Evolutionary conservation across 331 rosid species (phyloP).

Genomic region (Prunus yedoensis): DNA sequence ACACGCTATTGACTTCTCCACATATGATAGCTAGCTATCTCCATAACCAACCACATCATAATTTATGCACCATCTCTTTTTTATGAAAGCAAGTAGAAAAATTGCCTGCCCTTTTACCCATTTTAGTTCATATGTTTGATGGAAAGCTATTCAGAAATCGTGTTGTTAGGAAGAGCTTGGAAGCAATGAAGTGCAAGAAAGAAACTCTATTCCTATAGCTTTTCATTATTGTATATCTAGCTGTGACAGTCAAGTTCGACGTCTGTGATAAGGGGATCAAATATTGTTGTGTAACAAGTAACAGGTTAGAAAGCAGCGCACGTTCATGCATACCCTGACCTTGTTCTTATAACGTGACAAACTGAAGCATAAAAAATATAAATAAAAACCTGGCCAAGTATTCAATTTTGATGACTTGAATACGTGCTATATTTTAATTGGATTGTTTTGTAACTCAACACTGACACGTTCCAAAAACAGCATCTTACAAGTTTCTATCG

Average conservation of each 20-base stretch:
- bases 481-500: background rate
- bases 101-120: too few species aligned
- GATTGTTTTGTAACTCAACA: background rate
- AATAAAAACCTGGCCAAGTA: background rate
- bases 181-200: conserved; percentile 25
- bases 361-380: too few species aligned
- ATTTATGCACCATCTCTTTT: background rate
- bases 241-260: background rate
- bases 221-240: too few species aligned
- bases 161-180: background rate
- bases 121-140: background rate
- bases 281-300: background rate
- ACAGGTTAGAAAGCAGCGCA: background rate
- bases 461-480: background rate
- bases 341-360: background rate
- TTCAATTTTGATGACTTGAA: background rate
- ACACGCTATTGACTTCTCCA: conserved; percentile 42
- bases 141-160: too few species aligned
- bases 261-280: background rate
- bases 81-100: background rate
- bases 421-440: background rate
- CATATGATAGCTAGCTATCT: conserved; percentile 7
- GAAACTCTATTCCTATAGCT: background rate
- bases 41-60: conserved; percentile 46
- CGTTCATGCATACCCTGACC: background rate